Base-by-base conservation (phyloP, 2,329 filamentous ascomycete species). In the Alternaria longipes region DNA sequence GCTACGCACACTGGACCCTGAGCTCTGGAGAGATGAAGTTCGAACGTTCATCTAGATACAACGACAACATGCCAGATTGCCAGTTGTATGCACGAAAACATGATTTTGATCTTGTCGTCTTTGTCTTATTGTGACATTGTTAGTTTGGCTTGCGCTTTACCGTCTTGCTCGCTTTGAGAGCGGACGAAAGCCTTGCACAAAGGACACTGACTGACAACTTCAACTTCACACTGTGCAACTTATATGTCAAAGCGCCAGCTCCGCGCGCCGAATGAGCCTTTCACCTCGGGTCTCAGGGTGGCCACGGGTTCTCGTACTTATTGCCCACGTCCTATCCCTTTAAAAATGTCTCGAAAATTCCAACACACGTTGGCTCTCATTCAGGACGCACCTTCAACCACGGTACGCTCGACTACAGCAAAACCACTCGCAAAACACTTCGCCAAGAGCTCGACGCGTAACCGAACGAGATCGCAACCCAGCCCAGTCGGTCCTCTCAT, bases 71-170 rank as follows among this genome's bases (percentile, higher is more conserved):
- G 9, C 30, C 24, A 20, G 14, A 4, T 14, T 26, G 32, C 22
- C 22, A 28, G 24, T 24, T 16, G 22, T 9, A 12, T 28, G 7
- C n/a, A 5, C 34, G 12, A 11, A 9, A 24, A 44, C 18, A 49
- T 42, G 14, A 14, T 14, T 50, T 54, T 46, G 54, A 55, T 28
- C n/a, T 8, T 24, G 24, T n/a, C 2, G 12, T 44, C 64, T 57
- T 67, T 64, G 63, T 64, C 26, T 7, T 26, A 26, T 56, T 59
- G 46, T 59, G 26, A 34, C 24, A 56, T 51, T 59, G 44, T 59
- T 30, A 22, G 38, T 42, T 26, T 49, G 14, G 30, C 52, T 56
- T 54, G 51, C 8, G 28, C 36, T 52, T 56, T 38, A n/a, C 11
- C 28, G 8, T 42, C 40, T 47, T 50, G 32, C 36, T 36, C 28